Evolutionary conservation across 768 basidiomycete genomes (phyloP).

Genomic region (Epithele typhae): DNA sequence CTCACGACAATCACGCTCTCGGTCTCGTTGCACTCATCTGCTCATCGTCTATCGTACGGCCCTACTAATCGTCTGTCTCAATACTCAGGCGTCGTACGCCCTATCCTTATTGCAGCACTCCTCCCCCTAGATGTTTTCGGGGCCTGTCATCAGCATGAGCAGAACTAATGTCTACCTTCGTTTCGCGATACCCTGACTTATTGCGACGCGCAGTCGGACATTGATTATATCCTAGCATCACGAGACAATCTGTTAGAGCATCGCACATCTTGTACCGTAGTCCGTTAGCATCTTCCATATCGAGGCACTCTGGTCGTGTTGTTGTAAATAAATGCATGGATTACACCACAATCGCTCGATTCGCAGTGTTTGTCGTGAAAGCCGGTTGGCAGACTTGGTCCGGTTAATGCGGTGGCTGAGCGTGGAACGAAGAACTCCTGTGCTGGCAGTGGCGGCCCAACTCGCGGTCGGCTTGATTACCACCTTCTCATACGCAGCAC

Average conservation of each 20-base stretch:
- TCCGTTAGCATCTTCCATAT: constrained; percentile 23
- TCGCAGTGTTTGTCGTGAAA: too few species aligned
- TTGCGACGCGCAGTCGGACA: constrained; percentile 48
- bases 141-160: constrained; percentile 40
- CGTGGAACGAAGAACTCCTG: not conserved
- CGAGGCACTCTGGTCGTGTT: constrained; percentile 15
- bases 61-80: constrained; percentile 33
- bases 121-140: constrained; percentile 40
- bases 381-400: not conserved
- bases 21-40: constrained; percentile 49
- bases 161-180: constrained; percentile 45
- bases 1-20: constrained; percentile 45
- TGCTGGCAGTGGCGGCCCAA: not conserved
- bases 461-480: not conserved
- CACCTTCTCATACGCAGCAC: not conserved
- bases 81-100: constrained; percentile 17
- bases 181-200: constrained; percentile 50
- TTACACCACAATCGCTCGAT: not conserved
- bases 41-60: constrained; percentile 43
- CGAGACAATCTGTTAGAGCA: constrained; percentile 72
- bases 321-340: constrained; percentile 12
- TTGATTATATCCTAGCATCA: constrained; percentile 43
- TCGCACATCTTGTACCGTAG: constrained; percentile 46
- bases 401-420: constrained; percentile 10
- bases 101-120: constrained; percentile 17